Evolutionary conservation across 345 rosid genomes (phyloP).

Genomic region (Melaleuca alternifolia): DNA sequence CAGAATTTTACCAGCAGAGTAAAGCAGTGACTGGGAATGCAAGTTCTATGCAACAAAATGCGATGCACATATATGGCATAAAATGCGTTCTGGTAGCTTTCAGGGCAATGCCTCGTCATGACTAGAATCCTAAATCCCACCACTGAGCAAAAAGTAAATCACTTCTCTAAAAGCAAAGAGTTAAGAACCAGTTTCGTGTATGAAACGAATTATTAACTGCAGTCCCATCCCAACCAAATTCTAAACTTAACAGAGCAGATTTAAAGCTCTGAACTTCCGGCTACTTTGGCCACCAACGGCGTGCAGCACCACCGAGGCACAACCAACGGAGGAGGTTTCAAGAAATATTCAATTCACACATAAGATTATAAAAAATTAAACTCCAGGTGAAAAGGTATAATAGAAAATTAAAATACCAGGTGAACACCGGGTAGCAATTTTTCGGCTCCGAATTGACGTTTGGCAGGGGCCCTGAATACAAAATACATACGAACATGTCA

Average conservation of each 20-base stretch:
- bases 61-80: not conserved
- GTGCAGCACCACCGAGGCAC: not conserved
- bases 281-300: not conserved
- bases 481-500: not conserved
- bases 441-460: slow-evolving; percentile 32
- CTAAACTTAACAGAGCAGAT: not conserved
- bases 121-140: not conserved
- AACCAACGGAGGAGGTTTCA: not conserved
- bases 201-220: not conserved
- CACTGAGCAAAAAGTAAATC: not conserved
- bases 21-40: not conserved
- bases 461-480: slow-evolving; percentile 46
- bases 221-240: not conserved
- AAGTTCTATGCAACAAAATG: not conserved
- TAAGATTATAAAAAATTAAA: not conserved
- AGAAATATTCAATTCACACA: not conserved
- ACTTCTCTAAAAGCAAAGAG: not conserved
- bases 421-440: slow-evolving; percentile 33
- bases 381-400: not conserved
- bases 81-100: not conserved
- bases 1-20: not conserved
- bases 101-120: accelerated
- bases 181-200: not conserved
- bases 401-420: slow-evolving; percentile 28
- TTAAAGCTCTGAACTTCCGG: not conserved